A percentile compares a stretch with the other conserved stretches of the same genome.
phyloP scores from a whole-genome alignment of 2,329 filamentous ascomycete genomes.

The Colletotrichum chlorophyti region DNA sequence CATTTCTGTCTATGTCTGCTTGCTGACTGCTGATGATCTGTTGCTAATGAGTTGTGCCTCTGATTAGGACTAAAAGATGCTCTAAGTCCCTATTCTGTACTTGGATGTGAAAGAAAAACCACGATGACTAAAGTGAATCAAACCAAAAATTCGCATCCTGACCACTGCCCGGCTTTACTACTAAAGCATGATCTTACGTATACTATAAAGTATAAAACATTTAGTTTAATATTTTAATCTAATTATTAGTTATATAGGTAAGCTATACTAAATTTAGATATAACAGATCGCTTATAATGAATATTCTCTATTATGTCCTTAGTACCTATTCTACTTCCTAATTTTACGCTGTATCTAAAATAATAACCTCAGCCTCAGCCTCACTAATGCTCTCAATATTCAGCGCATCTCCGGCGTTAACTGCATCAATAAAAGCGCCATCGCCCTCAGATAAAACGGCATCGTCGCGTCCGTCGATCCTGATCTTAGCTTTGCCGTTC shows the following conservation, averaged over 20 bases:
- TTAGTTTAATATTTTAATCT: neutral
- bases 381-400: slow-evolving; percentile 72
- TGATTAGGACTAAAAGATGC: too few species aligned
- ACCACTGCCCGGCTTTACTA: too few species aligned
- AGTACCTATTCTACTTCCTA: neutral
- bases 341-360: slow-evolving; percentile 66
- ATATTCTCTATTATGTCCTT: neutral
- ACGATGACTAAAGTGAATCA: too few species aligned
- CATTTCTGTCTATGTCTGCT: too few species aligned
- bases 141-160: too few species aligned
- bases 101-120: too few species aligned
- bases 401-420: slow-evolving; percentile 70
- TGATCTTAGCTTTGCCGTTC: slow-evolving; percentile 75
- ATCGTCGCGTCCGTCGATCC: slow-evolving; percentile 70
- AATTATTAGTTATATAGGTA: neutral
- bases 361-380: slow-evolving; percentile 72
- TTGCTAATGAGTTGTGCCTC: too few species aligned
- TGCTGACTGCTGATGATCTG: too few species aligned
- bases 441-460: slow-evolving; percentile 77
- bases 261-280: slow-evolving; percentile 2
- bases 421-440: slow-evolving; percentile 75
- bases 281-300: neutral
- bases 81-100: too few species aligned
- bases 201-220: too few species aligned
- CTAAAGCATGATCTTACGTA: too few species aligned